Conservation (phyloP, 257 asterid species). For the Fraxinus pennsylvanica region DNA sequence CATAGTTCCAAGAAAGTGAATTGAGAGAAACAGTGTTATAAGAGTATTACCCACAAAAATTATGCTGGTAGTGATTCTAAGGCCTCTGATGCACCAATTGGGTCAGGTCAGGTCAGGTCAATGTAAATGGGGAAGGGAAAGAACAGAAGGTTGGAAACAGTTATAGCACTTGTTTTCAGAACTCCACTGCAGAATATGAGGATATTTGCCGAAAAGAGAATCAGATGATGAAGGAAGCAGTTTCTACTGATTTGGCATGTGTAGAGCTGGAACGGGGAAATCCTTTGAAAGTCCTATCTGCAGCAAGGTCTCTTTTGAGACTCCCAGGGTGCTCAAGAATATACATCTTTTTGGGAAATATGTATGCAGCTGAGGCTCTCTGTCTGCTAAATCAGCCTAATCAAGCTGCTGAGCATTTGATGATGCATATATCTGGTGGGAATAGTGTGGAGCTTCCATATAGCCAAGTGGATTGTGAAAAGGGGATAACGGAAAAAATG, state of each 20-base stretch:
- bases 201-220: slow-evolving; percentile 52
- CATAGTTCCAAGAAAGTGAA: slow-evolving; percentile 41
- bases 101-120: no score
- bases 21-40: slow-evolving; percentile 37
- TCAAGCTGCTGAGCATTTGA: slow-evolving; percentile 74
- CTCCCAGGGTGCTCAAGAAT: slow-evolving; percentile 51
- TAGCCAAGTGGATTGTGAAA: slow-evolving; percentile 63
- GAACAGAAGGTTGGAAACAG: slow-evolving; percentile 61
- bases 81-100: no score
- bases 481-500: slow-evolving; percentile 50
- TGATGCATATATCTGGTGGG: slow-evolving; percentile 43
- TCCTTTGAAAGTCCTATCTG: slow-evolving; percentile 58
- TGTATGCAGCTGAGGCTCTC: slow-evolving; percentile 85
- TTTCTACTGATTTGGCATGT: slow-evolving; percentile 70
- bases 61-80: no score
- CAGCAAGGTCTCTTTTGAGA: slow-evolving; percentile 62
- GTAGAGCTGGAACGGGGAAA: slow-evolving; percentile 71
- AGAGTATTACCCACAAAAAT: slow-evolving; percentile 15
- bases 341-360: slow-evolving; percentile 55
- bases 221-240: slow-evolving; percentile 60
- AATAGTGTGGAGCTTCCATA: slow-evolving; percentile 59
- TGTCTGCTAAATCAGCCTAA: slow-evolving; percentile 69
- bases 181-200: slow-evolving; percentile 54
- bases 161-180: slow-evolving; percentile 42
- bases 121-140: slow-evolving; percentile 32